Percentiles rank a stretch among this genome's conserved stretches.
These are phyloP conservation scores for Linnemannia schmuckeri DNA, from an alignment of 192 early-diverging fungal genomes.

Conservation along the genomic window DNA sequence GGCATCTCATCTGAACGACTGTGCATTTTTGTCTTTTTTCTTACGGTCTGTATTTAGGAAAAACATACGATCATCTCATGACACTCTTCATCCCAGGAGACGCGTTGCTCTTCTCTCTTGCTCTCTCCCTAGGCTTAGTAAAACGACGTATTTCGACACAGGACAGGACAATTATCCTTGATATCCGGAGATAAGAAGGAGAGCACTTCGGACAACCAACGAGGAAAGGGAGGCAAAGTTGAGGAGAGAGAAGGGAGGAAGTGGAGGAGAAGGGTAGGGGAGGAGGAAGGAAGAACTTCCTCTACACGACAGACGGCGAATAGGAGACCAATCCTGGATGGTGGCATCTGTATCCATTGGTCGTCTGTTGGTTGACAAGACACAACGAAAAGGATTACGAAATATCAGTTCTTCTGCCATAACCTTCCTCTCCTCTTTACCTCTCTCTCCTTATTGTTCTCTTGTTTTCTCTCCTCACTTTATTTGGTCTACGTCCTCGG, in stretches of 20 bases:
- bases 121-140: too few species aligned
- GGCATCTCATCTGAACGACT: slow-evolving; percentile 4
- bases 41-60: too few species aligned
- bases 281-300: background rate
- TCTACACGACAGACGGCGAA: background rate
- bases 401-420: background rate
- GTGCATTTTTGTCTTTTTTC: background rate
- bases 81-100: too few species aligned
- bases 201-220: too few species aligned
- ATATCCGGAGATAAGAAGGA: too few species aligned
- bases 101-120: too few species aligned
- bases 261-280: background rate
- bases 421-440: background rate
- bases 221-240: too few species aligned
- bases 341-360: background rate
- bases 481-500: background rate
- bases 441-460: background rate
- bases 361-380: background rate
- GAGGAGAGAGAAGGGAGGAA: background rate
- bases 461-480: background rate
- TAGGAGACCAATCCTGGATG: background rate
- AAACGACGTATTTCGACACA: too few species aligned
- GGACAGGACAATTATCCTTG: too few species aligned
- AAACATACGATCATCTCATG: too few species aligned
- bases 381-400: background rate